phyloP scores from a whole-genome alignment of 164 flowering plant species.

The Vitis riparia region DNA sequence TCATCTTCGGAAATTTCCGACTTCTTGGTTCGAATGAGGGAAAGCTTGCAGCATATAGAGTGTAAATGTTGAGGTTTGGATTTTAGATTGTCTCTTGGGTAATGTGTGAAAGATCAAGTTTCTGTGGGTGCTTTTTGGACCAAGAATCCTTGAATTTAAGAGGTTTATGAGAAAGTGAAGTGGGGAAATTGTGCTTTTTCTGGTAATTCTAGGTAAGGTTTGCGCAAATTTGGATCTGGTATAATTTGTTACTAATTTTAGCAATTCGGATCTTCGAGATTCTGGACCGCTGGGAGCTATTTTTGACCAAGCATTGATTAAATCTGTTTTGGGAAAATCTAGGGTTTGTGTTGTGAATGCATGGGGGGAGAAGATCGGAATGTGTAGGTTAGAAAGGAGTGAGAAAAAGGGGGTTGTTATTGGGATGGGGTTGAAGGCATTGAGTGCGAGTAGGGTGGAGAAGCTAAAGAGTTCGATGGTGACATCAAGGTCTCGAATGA shows the following conservation, averaged over 20 bases:
- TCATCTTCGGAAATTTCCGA: not conserved
- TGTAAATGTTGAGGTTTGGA: not conserved
- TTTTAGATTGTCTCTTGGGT: not conserved
- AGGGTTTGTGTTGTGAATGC: not conserved
- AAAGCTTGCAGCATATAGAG: no score
- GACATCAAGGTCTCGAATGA: slow-evolving; percentile 42
- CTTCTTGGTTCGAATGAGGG: no score
- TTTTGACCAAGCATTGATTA: not conserved
- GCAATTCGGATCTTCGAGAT: not conserved
- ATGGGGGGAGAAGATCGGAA: slow-evolving; percentile 5
- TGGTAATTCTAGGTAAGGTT: not conserved
- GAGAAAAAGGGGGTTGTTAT: slow-evolving; percentile 14
- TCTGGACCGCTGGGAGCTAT: not conserved
- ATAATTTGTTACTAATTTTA: not conserved
- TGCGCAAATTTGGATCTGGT: not conserved
- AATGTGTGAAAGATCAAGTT: slow-evolving; percentile 1
- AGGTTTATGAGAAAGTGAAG: not conserved
- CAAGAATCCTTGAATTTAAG: not conserved
- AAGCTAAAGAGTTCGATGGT: slow-evolving; percentile 40
- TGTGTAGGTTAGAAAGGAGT: slow-evolving; percentile 23
- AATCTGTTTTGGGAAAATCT: not conserved
- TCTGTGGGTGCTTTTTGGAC: not conserved
- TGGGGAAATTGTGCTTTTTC: not conserved
- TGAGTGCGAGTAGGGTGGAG: slow-evolving; percentile 30
- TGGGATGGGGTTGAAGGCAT: slow-evolving; percentile 34